Evolutionary conservation across 1,284 basidiomycete genomes (phyloP), one percentile per base, ranked within the genome.

Genomic region (Boletus albobrunnescens): DNA sequence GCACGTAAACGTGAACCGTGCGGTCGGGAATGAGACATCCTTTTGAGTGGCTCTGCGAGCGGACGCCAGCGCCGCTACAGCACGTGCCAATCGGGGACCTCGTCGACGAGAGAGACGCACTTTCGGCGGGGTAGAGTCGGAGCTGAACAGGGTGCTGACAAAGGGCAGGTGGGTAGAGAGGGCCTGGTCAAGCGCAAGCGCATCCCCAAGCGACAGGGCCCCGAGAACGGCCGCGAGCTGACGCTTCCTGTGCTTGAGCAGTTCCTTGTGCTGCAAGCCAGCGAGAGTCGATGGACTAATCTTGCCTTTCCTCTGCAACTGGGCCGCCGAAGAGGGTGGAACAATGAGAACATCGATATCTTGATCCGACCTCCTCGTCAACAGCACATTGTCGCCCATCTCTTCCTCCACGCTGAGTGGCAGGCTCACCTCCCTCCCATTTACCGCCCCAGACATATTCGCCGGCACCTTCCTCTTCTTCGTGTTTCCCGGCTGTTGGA

Each of bases 391-490:
- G 31, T 50, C 46, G 39, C 49, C 52, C n/a, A 38, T 49, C 32
- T 61, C 67, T 46, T 65, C 63, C 44, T 64, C 67, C 17, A 39
- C 50, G 7, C 52, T 44, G 45, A 60, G 57, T 39, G 57, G 49
- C 36, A 60, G 44, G 50, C 61, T 53, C 38, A 38, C 55, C 45
- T 68, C 65, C 43, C 62, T 62, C 47, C 63, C 61, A 24, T 59
- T 63, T 4, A 50, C 65, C 24, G 67, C 64, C 42, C 69, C 68
- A 9, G 71, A 66, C 50, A 69, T 62, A 41, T 77, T 75, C 24
- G 73, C 71, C 4, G 87, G 87, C 11, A 90, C 87, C 62, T 90
- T 90, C 42, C 87, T 75, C 70, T 90, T 90, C 76, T 90, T 90
- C 36, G 85, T 84, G 60, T 90, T 90, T n/a, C 83, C 84, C 7